Evolutionary conservation across 1,284 basidiomycete species (phyloP), one percentile per base, ranked within the genome.

Genomic region (Pseudozyma thailandica): DNA sequence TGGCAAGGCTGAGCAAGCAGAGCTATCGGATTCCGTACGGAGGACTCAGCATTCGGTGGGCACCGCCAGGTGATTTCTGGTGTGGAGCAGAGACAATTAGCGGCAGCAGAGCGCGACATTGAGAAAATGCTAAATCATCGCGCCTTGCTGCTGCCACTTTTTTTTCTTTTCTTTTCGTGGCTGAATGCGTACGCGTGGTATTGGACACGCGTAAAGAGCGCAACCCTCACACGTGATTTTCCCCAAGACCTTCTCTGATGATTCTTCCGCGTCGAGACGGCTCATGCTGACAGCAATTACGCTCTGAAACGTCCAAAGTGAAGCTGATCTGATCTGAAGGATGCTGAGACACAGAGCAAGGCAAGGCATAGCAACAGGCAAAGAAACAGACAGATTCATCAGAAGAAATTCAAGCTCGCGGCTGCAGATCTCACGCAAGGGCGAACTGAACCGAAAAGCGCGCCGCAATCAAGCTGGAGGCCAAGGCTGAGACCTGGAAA

Each of bases 21-120:
- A 6, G 18, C 27, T 27, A 33, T 47, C 43, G 42, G 43, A 20
- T 16, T 51, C 38, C 49, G 49, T 18, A n/a, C 33, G 15, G 23
- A 31, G 21, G 33, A 50, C 48, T 50, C 33, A 50, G 48, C 48
- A 30, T 35, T 35, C 15, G 33, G 33, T 35, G 33, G 15, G n/a
- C 13, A 12, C n/a, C 8, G 15, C 7, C 30, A 31, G 15, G 8
- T 31, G 30, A 16, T 16, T 35, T 35, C 8, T n/a, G 33, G 48
- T 38, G 47, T 49, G 47, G 35, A 49, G 47, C 20, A 20, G 13
- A 12, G 21, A 18, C 15, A 25, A 23, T 10, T 42, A 10, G 38
- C n/a, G 27, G 28, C 37, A 41, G 48, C 48, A 50, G 12, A 50
- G 37, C 38, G 48, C 48, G 38, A 43, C 3, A 38, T 4, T 20